A percentile compares a stretch with the other conserved stretches of the same genome.
phyloP scores from a whole-genome alignment of 768 basidiomycete genomes.

The Hydnomerulius pinastri region DNA sequence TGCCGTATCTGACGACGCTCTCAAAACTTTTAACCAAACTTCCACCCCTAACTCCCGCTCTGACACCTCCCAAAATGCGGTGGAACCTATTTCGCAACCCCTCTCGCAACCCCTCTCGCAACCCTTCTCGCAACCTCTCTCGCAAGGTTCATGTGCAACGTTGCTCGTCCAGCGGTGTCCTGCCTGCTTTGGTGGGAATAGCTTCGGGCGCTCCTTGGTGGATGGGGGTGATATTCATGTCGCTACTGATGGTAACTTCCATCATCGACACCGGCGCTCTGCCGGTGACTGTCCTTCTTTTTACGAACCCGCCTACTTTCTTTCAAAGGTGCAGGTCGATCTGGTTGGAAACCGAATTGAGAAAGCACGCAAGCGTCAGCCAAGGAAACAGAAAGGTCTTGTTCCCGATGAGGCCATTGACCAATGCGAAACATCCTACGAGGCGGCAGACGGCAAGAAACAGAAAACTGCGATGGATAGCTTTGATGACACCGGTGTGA shows the following conservation, averaged over 20 bases:
- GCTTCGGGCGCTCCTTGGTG: slow-evolving; percentile 6
- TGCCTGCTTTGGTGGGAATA: slow-evolving; percentile 27
- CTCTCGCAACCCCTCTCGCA: too few species aligned
- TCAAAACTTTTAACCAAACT: background rate
- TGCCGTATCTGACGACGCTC: background rate
- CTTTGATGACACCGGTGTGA: slow-evolving; percentile 38
- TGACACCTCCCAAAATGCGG: too few species aligned
- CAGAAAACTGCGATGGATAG: slow-evolving; percentile 22
- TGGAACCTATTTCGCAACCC: too few species aligned
- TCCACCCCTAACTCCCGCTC: background rate
- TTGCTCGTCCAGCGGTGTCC: slow-evolving; percentile 27
- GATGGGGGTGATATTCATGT: slow-evolving; percentile 40
- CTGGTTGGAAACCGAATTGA: slow-evolving; percentile 29
- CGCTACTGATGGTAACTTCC: slow-evolving; percentile 40
- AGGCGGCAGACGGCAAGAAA: slow-evolving; percentile 36
- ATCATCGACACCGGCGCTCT: slow-evolving; percentile 33
- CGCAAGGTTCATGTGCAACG: background rate
- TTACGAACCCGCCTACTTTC: slow-evolving; percentile 32
- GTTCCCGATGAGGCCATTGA: slow-evolving; percentile 39
- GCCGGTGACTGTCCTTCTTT: slow-evolving; percentile 36
- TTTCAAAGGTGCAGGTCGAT: slow-evolving; percentile 37
- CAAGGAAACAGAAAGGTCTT: slow-evolving; percentile 2
- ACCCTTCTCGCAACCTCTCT: too few species aligned
- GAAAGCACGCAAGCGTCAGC: slow-evolving; percentile 15
- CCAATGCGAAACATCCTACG: slow-evolving; percentile 32